A percentile compares a stretch with the other conserved stretches of the same genome.
Evolutionary conservation across 1,284 basidiomycete genomes (phyloP).

Genomic region (Tylopilus sp.): DNA sequence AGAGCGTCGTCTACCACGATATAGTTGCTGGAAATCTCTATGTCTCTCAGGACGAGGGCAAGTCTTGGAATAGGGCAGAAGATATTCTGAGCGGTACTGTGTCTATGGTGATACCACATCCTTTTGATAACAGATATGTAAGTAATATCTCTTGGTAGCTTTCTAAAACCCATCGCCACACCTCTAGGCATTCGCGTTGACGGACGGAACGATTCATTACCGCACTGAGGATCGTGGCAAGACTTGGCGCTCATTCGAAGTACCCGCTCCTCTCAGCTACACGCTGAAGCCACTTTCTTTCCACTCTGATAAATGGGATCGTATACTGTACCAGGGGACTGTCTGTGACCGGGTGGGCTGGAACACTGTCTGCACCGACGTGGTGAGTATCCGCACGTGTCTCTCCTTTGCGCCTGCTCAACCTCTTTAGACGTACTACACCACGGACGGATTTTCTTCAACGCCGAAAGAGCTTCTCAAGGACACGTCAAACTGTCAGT

Average conservation of each 20-base stretch:
- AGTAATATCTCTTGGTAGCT: conserved; percentile 30
- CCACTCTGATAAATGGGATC: conserved; percentile 76
- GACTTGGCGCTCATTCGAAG: conserved; percentile 79
- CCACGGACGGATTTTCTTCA: conserved; percentile 75
- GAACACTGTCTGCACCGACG: conserved; percentile 71
- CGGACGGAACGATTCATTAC: conserved; percentile 71
- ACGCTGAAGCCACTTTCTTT: conserved; percentile 73
- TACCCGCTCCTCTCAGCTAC: conserved; percentile 62
- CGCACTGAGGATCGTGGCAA: conserved; percentile 83
- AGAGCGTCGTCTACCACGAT: conserved; percentile 87
- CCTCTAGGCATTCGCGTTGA: conserved; percentile 81
- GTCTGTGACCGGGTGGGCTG: conserved; percentile 63
- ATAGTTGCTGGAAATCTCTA: conserved; percentile 64
- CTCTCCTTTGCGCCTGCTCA: conserved; percentile 1
- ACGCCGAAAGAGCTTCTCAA: conserved; percentile 57
- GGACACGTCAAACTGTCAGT: conserved; percentile 78
- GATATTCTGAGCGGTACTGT: conserved; percentile 67
- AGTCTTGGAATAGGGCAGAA: conserved; percentile 66
- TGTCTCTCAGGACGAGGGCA: conserved; percentile 90
- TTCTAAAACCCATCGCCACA: not conserved
- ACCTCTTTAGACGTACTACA: conserved; percentile 69
- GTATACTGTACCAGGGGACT: conserved; percentile 85
- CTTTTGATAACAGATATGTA: conserved; percentile 76
- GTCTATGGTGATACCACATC: conserved; percentile 81
- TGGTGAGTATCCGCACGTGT: conserved; percentile 44